A percentile compares a stretch with the other conserved stretches of the same genome.
Conservation (phyloP, 805 yeast genomes). For the Candida argentea region DNA sequence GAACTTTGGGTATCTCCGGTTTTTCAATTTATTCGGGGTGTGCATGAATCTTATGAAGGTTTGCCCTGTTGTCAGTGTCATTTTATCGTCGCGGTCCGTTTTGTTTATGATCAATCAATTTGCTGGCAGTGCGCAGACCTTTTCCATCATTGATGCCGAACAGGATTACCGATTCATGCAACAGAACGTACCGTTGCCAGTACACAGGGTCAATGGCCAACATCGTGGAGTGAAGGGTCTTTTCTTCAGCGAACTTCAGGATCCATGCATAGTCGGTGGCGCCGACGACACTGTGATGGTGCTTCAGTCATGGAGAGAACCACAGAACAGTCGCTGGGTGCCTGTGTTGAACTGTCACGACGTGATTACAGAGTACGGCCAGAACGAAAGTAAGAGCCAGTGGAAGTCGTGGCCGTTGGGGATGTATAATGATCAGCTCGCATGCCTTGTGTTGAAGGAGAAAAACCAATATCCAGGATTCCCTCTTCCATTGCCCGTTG, state of each 20-base stretch:
- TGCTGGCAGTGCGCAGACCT: conserved; percentile 27
- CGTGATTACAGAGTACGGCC: conserved; percentile 33
- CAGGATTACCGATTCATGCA: conserved; percentile 30
- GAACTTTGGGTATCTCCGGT: conserved; percentile 62
- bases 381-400: conserved; percentile 37
- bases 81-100: conserved; percentile 49
- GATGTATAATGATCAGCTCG: conserved; percentile 54
- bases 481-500: conserved; percentile 80
- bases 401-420: conserved; percentile 88
- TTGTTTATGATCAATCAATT: conserved; percentile 40
- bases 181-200: conserved; percentile 29
- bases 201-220: conserved; percentile 13
- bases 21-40: conserved; percentile 63
- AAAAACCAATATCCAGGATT: conserved; percentile 54
- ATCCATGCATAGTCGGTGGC: conserved; percentile 78
- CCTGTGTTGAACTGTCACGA: conserved; percentile 62
- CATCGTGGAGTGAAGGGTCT: conserved; percentile 46
- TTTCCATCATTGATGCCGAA: conserved; percentile 37
- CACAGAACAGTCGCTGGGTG: conserved; percentile 74
- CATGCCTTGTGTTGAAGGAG: conserved; percentile 69
- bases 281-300: conserved; percentile 61
- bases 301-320: conserved; percentile 68
- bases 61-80: conserved; percentile 61
- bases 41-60: conserved; percentile 60
- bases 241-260: conserved; percentile 84